A percentile compares a stretch with the other conserved stretches of the same genome.
These are phyloP conservation scores for Pinus tabuliformis DNA, from an alignment of 75 land plant species.

Conservation along the genomic window DNA sequence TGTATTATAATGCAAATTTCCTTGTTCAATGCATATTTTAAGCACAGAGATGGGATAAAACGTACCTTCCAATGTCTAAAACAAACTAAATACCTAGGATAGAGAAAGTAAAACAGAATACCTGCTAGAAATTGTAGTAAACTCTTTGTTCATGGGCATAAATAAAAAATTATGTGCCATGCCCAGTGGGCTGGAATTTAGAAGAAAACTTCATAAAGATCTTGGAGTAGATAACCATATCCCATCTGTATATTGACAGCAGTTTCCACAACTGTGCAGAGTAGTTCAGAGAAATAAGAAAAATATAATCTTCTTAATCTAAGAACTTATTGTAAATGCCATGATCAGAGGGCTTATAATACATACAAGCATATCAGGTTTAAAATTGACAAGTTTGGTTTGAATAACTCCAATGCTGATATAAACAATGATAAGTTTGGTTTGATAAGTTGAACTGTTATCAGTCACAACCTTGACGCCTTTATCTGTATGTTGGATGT, in stretches of 20 bases:
- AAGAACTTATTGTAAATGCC: no score
- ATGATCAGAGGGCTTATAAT: not conserved
- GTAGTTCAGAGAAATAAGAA: not conserved
- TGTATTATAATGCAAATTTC: no score
- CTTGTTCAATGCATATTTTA: no score
- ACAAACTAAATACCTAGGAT: no score
- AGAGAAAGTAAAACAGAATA: not conserved
- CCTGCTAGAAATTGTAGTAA: slow-evolving; percentile 90
- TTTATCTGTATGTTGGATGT: slow-evolving; percentile 16
- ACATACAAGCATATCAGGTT: slow-evolving; percentile 59
- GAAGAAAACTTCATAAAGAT: slow-evolving; percentile 17
- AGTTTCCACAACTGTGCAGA: not conserved
- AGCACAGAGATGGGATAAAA: no score
- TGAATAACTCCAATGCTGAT: slow-evolving; percentile 69
- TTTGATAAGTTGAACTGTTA: slow-evolving; percentile 35
- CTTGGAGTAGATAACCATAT: not conserved
- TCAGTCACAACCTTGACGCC: slow-evolving; percentile 45
- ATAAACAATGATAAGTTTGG: slow-evolving; percentile 45
- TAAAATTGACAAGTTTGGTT: slow-evolving; percentile 43
- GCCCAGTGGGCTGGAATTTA: slow-evolving; percentile 72
- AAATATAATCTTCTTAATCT: not conserved
- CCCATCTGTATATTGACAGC: not conserved
- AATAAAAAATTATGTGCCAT: slow-evolving; percentile 65
- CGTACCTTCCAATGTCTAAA: no score
- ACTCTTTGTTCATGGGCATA: slow-evolving; percentile 75